Evolutionary conservation across 2,329 filamentous ascomycete species (phyloP), one percentile per base, ranked within the genome.

Genomic region (Orbilia ellipsospora): DNA sequence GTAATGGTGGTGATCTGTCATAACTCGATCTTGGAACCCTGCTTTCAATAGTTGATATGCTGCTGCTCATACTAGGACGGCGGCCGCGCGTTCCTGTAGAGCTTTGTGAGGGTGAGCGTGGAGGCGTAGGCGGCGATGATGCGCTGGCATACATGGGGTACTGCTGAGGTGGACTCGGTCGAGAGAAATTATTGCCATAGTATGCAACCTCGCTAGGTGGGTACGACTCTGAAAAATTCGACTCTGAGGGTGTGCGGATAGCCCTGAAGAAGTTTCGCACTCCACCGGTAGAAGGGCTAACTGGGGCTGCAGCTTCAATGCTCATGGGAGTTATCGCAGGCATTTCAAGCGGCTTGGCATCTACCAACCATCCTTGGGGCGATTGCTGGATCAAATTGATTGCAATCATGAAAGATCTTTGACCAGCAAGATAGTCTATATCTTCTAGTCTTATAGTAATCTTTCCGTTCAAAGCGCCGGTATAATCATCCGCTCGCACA

Each of bases 311-410:
- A 7, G 50, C 31, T n/a, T 74, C 63, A 10, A 74, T 68, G 23
- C 42, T 44, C 8, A 67, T 18, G 7, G 50, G 52, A 16, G 60
- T 64, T 10, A 23, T 4, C 7, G 23, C 8, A 1, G 45, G 65
- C 13, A 59, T 20, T 28, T 69, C 45, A 16, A 20, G 44, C 7
- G 64, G 64, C 15, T 65, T 64, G 2, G 55, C 55, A 18, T 75
- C 72, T 8, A 51, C 23, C 2, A 75, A 44, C 72, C 72, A 75
- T 42, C 69, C 72, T n/a, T 52, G n/a, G 7, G 72, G 72, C 12
- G 72, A 75, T 44, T 75, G 72, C 52, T 75, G 72, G 12, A 75
- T 69, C 16, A 75, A 20, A 42, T 75, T 75, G 36, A 75, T 75
- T 8, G 72, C 64, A n/a, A 75, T 75, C 72, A 75, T 75, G 15